These are phyloP conservation scores for Oryza officinalis DNA, from an alignment of 176 grass and related monocot genomes.

Conservation along the genomic window DNA sequence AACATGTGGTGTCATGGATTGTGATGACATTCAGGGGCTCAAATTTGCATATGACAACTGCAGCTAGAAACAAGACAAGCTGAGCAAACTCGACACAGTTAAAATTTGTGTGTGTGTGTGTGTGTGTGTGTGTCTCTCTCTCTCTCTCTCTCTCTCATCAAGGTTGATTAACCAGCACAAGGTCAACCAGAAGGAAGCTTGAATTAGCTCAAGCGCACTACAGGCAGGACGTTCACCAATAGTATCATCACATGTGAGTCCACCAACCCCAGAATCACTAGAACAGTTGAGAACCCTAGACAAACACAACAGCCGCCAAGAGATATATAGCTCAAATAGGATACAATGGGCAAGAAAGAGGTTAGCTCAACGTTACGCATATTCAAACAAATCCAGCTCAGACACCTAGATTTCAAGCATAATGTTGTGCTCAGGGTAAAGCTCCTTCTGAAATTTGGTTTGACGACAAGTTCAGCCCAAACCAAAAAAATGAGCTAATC, in stretches of 20 bases:
- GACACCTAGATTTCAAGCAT: not conserved
- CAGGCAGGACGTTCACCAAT: not conserved
- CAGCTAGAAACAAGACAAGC: not conserved
- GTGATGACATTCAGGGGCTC: not conserved
- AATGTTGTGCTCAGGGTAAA: not conserved
- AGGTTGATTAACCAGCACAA: slow-evolving; percentile 15
- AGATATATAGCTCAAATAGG: not conserved
- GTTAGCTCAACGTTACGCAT: not conserved
- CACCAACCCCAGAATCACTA: not conserved
- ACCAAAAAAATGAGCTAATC: not conserved
- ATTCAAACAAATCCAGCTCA: slow-evolving; percentile 14
- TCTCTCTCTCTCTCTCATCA: not conserved
- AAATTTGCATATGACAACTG: slow-evolving; percentile 5
- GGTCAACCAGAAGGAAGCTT: slow-evolving; percentile 17
- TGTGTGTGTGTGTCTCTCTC: too few species aligned
- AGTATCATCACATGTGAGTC: not conserved
- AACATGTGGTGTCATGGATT: slow-evolving; percentile 2
- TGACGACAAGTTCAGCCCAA: slow-evolving; percentile 10
- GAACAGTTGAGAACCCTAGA: not conserved
- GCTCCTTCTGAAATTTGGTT: not conserved
- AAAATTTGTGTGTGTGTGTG: not conserved
- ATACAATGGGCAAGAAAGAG: not conserved
- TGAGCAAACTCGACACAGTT: slow-evolving; percentile 1
- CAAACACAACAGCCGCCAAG: not conserved
- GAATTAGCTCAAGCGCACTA: slow-evolving; percentile 8